Evolutionary conservation across 768 basidiomycete genomes (phyloP), one percentile per base, ranked within the genome.

Genomic region (Chlorophyllum brunneum): DNA sequence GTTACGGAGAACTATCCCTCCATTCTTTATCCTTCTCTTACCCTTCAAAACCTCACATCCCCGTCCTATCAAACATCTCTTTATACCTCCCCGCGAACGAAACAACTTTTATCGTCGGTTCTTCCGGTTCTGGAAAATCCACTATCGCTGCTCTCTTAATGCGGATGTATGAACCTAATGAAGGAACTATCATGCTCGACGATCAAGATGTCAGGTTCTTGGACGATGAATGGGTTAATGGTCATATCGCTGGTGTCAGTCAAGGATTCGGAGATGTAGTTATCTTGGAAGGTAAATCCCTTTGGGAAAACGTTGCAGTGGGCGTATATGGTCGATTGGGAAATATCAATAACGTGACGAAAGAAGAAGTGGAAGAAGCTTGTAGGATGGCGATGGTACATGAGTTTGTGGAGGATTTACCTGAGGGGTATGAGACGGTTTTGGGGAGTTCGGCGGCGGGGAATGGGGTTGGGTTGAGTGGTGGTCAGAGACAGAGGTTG

Each of bases 91-190:
- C 73, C 1, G 81, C 89, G 2, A 81, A 85, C 57, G 90, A 95
- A 62, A 87, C 82, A 23, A 92, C 97, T 2, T 95, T 92, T 48
- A 80, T 98, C 58, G 92, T 98, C 16, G 95, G 95, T 8, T 69
- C 87, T 0, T 95, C 92, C 4, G 95, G 95, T 7, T 91, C 83
- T 2, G 94, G 95, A 31, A 98, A 98, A 71, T 92, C 90, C 20
- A 98, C 93, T 2, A 78, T 95, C 56, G 88, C 89, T 0, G 78
- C 88, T 1, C 76, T 98, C 2, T 72, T 98, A 1, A 84, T 94
- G 18, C 76, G 87, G 4, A 74, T 95, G 66, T 98, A 98, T 70
- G 67, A 74, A 4, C 79, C 86, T 1, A 71, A 74, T 16, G 92
- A 91, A 1, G 73, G 74, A 1, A 33, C 48, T 2, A 78, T 98